Percentiles rank a stretch among this genome's conserved stretches.
Conservation (phyloP, 2,329 filamentous ascomycete species). For the Paracoccidioides brasiliensis region DNA sequence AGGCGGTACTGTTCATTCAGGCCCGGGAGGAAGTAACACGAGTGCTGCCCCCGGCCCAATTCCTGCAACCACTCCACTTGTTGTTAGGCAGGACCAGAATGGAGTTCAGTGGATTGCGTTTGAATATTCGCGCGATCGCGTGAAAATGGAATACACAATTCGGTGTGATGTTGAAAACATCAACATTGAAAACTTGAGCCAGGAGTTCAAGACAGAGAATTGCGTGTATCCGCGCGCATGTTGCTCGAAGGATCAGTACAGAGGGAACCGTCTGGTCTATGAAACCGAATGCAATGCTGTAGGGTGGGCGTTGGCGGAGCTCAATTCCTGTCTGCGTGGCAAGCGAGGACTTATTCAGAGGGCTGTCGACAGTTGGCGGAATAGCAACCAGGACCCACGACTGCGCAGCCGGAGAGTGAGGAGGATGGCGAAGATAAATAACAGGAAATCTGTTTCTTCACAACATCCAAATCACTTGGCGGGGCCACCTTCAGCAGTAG, state of each 20-base stretch:
- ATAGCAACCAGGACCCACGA: slow-evolving; percentile 93
- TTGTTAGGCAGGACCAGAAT: slow-evolving; percentile 88
- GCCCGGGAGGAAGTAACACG: slow-evolving; percentile 50
- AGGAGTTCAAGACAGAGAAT: slow-evolving; percentile 95
- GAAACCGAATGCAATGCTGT: slow-evolving; percentile 98
- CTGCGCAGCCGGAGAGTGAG: slow-evolving; percentile 83
- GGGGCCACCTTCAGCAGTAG: slow-evolving; percentile 45
- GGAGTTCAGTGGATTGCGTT: slow-evolving; percentile 99
- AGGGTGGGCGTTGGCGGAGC: slow-evolving; percentile 93
- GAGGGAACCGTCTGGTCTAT: slow-evolving; percentile 87
- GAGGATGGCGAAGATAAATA: slow-evolving; percentile 92
- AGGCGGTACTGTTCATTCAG: slow-evolving; percentile 19
- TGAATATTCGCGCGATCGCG: slow-evolving; percentile 89
- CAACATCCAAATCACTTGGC: slow-evolving; percentile 53
- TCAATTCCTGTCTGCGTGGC: slow-evolving; percentile 80
- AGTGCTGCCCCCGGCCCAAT: slow-evolving; percentile 93
- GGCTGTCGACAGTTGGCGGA: slow-evolving; percentile 96
- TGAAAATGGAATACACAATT: slow-evolving; percentile 99
- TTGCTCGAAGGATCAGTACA: slow-evolving; percentile 90
- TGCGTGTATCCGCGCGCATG: slow-evolving; percentile 95
- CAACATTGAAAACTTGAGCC: slow-evolving; percentile 68
- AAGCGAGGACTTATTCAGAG: slow-evolving; percentile 94
- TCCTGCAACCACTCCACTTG: slow-evolving; percentile 85
- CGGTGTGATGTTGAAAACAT: slow-evolving; percentile 96
- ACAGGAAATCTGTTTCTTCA: slow-evolving; percentile 57